Base-by-base conservation (phyloP, 192 early-diverging fungal genomes). In the Diversispora eburnea region DNA sequence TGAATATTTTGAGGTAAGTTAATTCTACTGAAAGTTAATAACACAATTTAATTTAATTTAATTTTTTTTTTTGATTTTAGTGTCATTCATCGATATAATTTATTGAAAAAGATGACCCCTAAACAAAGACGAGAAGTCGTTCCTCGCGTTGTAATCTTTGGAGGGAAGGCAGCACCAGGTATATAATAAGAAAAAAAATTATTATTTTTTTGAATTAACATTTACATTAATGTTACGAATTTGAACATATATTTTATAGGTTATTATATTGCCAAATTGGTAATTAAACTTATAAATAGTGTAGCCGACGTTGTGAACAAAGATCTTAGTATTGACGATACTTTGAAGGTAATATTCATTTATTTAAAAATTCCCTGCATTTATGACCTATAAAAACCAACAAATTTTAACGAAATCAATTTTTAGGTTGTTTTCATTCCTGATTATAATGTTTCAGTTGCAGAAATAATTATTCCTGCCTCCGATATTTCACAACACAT, bases 401-500 rank as follows among this genome's bases (percentile, higher is more conserved):
- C 33, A 62, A 10, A 46, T 3, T 12, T 63, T 49, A 19, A 7
- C 3, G 58, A 41, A 49, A 3, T 33, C 7, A n/a, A 45, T 17
- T 15, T 48, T 41, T 52, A 73, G 72, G 92, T 99, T 10, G 92
- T 98, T 15, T 99, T 97, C 73, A 93, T 99, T 65, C 96, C 94
- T 49, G 97, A 99, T 86, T 99, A 99, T 86, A 97, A 95, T 77
- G 97, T 99, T 41, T 97, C 96, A 0, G 84, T 98, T 5, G 96
- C 96, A 42, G 96, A 98, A 85, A 84, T 94, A 70, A 92, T 99
- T 72, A 91, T 96, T 78, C 97, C 97, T 3, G 97, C 97, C 52
- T 95, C 92, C 74, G 97, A 99, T 83, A 95, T 99, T 72, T 99
- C 97, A 56, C 96, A 99, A 86, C 97, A 99, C 83, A 99, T 99